Conservation (phyloP, 257 asterid species). For the Solanum corneliomulleri region DNA sequence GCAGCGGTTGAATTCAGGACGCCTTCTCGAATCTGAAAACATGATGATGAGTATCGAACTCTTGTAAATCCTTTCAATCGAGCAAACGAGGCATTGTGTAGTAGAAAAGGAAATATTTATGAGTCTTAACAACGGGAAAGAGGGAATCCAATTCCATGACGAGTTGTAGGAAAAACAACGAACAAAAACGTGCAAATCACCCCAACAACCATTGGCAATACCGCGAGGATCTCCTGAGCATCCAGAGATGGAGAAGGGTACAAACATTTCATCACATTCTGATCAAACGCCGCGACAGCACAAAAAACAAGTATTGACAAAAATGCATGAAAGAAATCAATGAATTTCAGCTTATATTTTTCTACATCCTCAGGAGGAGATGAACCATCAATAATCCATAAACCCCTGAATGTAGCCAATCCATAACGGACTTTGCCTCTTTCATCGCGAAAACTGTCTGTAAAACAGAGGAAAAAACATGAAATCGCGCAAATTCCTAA, state of each 20-base stretch:
- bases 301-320: conserved; percentile 51
- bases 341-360: conserved; percentile 26
- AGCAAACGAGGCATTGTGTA: no score
- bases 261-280: conserved; percentile 55
- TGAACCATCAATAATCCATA: conserved; percentile 54
- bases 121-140: conserved; percentile 37
- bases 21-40: neutral
- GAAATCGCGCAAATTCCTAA: conserved; percentile 36
- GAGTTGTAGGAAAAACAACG: conserved; percentile 41
- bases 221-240: conserved; percentile 30
- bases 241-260: conserved; percentile 58
- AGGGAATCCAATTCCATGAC: conserved; percentile 90
- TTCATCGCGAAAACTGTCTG: conserved; percentile 70
- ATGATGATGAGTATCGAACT: neutral
- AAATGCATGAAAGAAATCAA: conserved; percentile 59
- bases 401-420: conserved; percentile 55
- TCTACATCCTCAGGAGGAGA: conserved; percentile 25
- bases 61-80: neutral
- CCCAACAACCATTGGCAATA: conserved; percentile 63
- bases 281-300: conserved; percentile 64
- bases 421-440: conserved; percentile 79
- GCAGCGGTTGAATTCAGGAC: neutral
- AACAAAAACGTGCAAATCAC: conserved; percentile 50
- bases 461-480: conserved; percentile 50
- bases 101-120: no score